These are phyloP conservation scores for Papilionanthe hybrid DNA, from an alignment of 116 monocot genomes.

Conservation along the genomic window DNA sequence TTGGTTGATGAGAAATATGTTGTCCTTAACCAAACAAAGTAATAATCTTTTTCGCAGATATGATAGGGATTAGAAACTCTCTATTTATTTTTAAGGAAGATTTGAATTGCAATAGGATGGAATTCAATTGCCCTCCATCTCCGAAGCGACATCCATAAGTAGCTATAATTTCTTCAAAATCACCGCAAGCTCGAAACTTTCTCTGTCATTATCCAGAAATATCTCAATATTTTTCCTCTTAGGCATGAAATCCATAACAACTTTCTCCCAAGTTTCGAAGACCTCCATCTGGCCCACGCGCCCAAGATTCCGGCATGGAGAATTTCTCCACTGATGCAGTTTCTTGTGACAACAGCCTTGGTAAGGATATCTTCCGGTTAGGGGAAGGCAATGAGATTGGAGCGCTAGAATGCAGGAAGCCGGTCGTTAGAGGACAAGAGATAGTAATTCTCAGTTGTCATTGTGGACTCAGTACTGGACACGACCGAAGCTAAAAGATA, in stretches of 20 bases:
- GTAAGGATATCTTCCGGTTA: constrained; percentile 48
- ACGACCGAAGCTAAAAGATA: constrained; percentile 49
- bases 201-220: constrained; percentile 30
- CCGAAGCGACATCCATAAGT: constrained; percentile 33
- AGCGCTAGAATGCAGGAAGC: constrained; percentile 39
- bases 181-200: constrained; percentile 54
- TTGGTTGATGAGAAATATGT: constrained; percentile 53
- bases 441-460: constrained; percentile 32
- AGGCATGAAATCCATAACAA: no score
- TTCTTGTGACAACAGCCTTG: constrained; percentile 22
- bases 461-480: constrained; percentile 63
- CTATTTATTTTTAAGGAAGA: constrained; percentile 70
- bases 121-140: constrained; percentile 19
- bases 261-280: no score
- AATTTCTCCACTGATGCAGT: constrained; percentile 22
- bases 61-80: constrained; percentile 45
- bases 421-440: constrained; percentile 12
- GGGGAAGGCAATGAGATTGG: constrained; percentile 22
- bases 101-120: constrained; percentile 62
- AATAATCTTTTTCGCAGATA: constrained; percentile 49
- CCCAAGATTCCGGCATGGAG: constrained; percentile 39
- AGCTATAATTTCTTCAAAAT: constrained; percentile 40
- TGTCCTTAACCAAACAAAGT: constrained; percentile 68
- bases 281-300: constrained; percentile 26
- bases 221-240: no score